Conservation (phyloP, 805 yeast species). For the Candida nonsorbophila region DNA sequence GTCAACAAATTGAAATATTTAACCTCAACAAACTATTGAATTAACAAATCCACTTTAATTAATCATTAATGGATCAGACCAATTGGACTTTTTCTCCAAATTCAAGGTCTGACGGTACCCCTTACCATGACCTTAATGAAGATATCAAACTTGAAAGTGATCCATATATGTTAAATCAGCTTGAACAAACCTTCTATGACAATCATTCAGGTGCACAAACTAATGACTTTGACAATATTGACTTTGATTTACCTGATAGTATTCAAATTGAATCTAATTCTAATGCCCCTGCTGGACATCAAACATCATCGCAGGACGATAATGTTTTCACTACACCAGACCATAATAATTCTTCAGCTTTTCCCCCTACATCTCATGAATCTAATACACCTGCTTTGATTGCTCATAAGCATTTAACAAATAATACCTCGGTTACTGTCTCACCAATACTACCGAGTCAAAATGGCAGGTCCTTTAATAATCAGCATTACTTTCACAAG, state of each 20-base stretch:
- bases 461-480: slow-evolving; percentile 34
- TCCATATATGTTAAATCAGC: slow-evolving; percentile 21
- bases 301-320: slow-evolving; percentile 11
- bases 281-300: slow-evolving; percentile 1
- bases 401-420: slow-evolving; percentile 6
- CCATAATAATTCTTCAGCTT: slow-evolving; percentile 6
- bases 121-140: slow-evolving; percentile 12
- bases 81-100: slow-evolving; percentile 13
- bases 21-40: no score
- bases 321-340: no score
- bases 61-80: slow-evolving; percentile 15
- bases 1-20: no score
- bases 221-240: slow-evolving; percentile 5
- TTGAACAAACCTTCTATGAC: slow-evolving; percentile 24
- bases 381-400: slow-evolving; percentile 7
- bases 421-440: slow-evolving; percentile 9
- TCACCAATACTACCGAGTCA: slow-evolving; percentile 40
- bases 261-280: slow-evolving; percentile 1
- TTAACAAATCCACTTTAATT: no score
- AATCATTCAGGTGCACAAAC: slow-evolving; percentile 4
- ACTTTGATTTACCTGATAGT: slow-evolving; percentile 4
- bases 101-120: slow-evolving; percentile 8
- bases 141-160: slow-evolving; percentile 14
- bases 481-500: slow-evolving; percentile 36
- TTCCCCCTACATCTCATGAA: slow-evolving; percentile 8